A percentile compares a stretch with the other conserved stretches of the same genome.
Evolutionary conservation across 1,284 basidiomycete genomes (phyloP).

Genomic region (Trichosporon sp.): DNA sequence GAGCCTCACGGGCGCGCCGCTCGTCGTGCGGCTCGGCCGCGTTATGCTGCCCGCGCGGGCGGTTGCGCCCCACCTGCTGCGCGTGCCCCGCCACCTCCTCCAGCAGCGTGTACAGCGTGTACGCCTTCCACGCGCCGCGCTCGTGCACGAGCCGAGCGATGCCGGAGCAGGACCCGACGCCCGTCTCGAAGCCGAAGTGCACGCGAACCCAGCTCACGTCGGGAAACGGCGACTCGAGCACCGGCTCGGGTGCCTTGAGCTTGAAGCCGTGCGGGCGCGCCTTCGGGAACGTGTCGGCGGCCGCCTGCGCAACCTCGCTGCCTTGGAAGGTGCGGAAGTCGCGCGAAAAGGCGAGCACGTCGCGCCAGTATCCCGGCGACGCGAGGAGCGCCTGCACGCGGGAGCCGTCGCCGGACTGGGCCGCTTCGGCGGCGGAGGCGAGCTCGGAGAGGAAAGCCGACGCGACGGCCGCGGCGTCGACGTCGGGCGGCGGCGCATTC

Average conservation of each 20-base stretch:
- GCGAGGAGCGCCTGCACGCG: slow-evolving; percentile 8
- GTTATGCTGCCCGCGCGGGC: slow-evolving; percentile 40
- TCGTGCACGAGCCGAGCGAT: slow-evolving; percentile 57
- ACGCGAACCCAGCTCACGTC: slow-evolving; percentile 60
- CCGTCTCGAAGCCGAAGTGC: slow-evolving; percentile 60
- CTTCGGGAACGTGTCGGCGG: slow-evolving; percentile 47
- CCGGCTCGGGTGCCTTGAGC: slow-evolving; percentile 31
- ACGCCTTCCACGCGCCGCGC: slow-evolving; percentile 58
- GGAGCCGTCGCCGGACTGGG: not conserved
- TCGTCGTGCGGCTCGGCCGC: slow-evolving; percentile 33
- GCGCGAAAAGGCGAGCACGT: slow-evolving; percentile 32
- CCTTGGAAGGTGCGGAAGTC: slow-evolving; percentile 34
- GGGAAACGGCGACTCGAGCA: slow-evolving; percentile 53
- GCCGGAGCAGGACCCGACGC: slow-evolving; percentile 54
- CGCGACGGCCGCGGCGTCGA: slow-evolving; percentile 4
- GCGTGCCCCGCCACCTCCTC: slow-evolving; percentile 58
- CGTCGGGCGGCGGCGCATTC: not conserved
- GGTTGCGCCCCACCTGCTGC: slow-evolving; percentile 50
- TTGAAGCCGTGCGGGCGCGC: slow-evolving; percentile 50
- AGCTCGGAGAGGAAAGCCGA: slow-evolving; percentile 6
- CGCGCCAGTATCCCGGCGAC: slow-evolving; percentile 16
- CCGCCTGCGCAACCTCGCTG: slow-evolving; percentile 30
- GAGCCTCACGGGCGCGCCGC: slow-evolving; percentile 42
- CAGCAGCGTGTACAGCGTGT: slow-evolving; percentile 59
- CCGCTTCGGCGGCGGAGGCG: not conserved